phyloP scores from a whole-genome alignment of 495 filamentous ascomycete species.

The Aspergillus baeticus region DNA sequence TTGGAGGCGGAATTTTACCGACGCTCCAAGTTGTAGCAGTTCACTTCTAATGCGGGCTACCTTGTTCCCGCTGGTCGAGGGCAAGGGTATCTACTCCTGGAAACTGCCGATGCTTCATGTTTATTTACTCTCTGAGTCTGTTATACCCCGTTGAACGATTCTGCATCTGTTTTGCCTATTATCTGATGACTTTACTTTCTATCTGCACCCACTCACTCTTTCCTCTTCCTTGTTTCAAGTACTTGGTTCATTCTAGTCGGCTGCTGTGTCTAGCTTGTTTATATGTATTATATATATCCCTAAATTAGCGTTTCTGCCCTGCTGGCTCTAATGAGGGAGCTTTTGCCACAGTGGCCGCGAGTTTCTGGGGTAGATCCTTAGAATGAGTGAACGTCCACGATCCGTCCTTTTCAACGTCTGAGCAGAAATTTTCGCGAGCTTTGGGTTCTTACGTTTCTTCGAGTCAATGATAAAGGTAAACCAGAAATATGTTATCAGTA shows the following conservation, averaged over 20 bases:
- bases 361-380: neutral
- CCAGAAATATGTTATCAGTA: too few relatives aligned
- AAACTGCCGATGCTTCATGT: constrained; percentile 4
- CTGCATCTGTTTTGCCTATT: constrained; percentile 9
- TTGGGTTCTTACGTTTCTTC: too few relatives aligned
- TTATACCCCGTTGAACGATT: constrained; percentile 23
- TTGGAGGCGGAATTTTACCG: constrained; percentile 22
- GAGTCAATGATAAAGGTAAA: too few relatives aligned
- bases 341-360: neutral
- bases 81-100: neutral
- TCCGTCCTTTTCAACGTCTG: too few relatives aligned
- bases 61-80: constrained; percentile 20
- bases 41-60: constrained; percentile 2
- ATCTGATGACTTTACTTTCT: constrained; percentile 1
- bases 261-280: constrained; percentile 4
- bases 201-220: neutral
- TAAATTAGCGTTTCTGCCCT: constrained; percentile 15
- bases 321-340: constrained; percentile 18
- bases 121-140: constrained; percentile 12
- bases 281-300: constrained; percentile 16
- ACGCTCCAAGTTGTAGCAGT: neutral
- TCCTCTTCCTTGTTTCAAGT: neutral
- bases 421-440: too few relatives aligned
- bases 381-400: too few relatives aligned
- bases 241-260: constrained; percentile 2